phyloP scores from a whole-genome alignment of 257 asterid species.

The Thymus mandschuricus region DNA sequence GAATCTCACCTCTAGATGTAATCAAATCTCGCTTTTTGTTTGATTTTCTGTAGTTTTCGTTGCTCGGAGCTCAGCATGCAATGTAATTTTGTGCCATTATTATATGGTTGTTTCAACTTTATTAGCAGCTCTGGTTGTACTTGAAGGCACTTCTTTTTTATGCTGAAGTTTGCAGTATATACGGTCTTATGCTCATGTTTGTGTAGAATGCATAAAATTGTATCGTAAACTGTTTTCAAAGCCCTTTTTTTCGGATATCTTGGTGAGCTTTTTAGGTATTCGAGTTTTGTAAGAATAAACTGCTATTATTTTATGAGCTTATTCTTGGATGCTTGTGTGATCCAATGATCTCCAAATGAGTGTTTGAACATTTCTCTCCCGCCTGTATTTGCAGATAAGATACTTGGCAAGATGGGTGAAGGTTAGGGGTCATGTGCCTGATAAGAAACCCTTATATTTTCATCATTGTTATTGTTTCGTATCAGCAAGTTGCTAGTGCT shows the following conservation, averaged over 20 bases:
- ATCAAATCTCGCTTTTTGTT: slow-evolving; percentile 10
- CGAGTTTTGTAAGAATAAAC: neutral
- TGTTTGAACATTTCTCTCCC: slow-evolving; percentile 26
- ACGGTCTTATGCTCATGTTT: neutral
- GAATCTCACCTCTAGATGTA: slow-evolving; percentile 86
- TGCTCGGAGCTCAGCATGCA: slow-evolving; percentile 5
- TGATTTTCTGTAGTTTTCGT: neutral
- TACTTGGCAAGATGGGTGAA: slow-evolving; percentile 91
- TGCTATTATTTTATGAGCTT: slow-evolving; percentile 11
- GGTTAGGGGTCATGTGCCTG: slow-evolving; percentile 80
- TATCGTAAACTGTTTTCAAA: neutral
- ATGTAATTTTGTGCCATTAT: neutral
- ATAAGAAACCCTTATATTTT: slow-evolving; percentile 58
- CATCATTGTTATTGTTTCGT: slow-evolving; percentile 68
- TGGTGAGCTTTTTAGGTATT: slow-evolving; percentile 1
- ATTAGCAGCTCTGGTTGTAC: neutral
- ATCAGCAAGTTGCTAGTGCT: slow-evolving; percentile 83
- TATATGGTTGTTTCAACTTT: neutral
- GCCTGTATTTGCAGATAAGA: slow-evolving; percentile 66
- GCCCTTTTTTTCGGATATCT: neutral
- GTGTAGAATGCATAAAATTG: slow-evolving; percentile 3
- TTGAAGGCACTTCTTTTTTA: neutral
- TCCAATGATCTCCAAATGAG: neutral
- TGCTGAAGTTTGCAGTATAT: neutral
- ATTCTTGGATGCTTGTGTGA: slow-evolving; percentile 5